Evolutionary conservation across 306 rosid genomes (phyloP), one percentile per base, ranked within the genome.

Genomic region (Malus sylvestris): DNA sequence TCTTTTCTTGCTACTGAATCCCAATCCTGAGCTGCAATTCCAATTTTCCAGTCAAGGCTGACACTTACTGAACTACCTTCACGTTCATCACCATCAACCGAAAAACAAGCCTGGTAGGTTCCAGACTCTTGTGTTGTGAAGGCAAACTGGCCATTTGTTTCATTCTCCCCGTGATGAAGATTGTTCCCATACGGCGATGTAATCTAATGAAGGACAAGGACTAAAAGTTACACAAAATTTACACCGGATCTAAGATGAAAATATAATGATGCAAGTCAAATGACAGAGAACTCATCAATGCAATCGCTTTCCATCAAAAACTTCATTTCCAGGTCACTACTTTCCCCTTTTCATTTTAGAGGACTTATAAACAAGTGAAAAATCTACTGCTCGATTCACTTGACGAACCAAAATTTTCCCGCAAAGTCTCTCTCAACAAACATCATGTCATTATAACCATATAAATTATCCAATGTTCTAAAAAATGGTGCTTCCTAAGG

Each of bases 11-110:
- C 99, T 67, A 95, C 97, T 14, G 99, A 81, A 63, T 92, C 99
- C 99, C 99, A 95, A 82, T 95, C 99, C 86, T 89, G 93, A 32
- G 99, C 96, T 22, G 96, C 97, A 82, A 95, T 82, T 65, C 99
- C 99, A 18, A 89, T 92, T 91, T 79, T 95, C 99, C 99, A 92
- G 75, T 95, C 99, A 80, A 95, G 86, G 85, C 89, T 89, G 64
- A 95, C 82, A 79, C 87, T 92, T 44, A 90, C 82, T 4, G 83
- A 81, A 58, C 67, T 59, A 4, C 65, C 72, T 33, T 53, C 87
- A 22, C 67, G 80, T 40, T 74, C 71, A 12, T 70, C 85, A 32
- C 86, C 78, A 81, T 89, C 89, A 57, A 83, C 74, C 91, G 90
- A 92, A 80, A 95, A 90, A 81, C 99, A 92, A 25, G 97, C 97